Evolutionary conservation across 2,329 filamentous ascomycete species (phyloP), one percentile per base, ranked within the genome.

Genomic region (Cryphonectria japonica): DNA sequence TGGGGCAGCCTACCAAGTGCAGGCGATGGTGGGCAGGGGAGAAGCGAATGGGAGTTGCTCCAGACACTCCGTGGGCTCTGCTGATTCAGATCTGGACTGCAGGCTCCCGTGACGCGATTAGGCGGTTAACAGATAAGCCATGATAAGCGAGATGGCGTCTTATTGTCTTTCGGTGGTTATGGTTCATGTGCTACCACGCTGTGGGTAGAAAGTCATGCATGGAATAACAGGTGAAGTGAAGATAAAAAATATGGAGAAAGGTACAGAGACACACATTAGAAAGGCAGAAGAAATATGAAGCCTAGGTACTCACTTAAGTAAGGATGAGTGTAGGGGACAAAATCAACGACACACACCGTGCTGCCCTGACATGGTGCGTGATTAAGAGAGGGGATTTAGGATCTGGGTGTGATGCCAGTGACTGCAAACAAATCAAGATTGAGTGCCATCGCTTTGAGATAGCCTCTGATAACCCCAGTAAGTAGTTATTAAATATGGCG

Each of bases 11-110:
- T 59, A 32, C 13, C 26, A 32, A 14, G 54, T 34, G 14, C n/a
- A 29, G 26, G 52, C 32, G 52, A 26, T 57, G 26, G 52, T 54
- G n/a, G 52, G 9, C 8, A 13, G 37, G 26, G 26, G 26, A 26
- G 37, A 29, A 32, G 32, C 54, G 54, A 32, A 59, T 59, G 14
- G 13, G 54, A 32, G 26, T 32, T 32, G 54, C 16, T 59, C 29
- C 54, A 59, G 54, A 32, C 13, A 32, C 54, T 59, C 26, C 54
- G 46, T 59, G 54, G 54, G 54, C 46, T n/a, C 19, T 59, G 54
- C 54, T 59, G 54, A 59, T 59, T 59, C 54, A 59, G 54, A 59
- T 16, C 54, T 59, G 54, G 54, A 32, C 54, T 59, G 54, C 54
- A 59, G 26, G 54, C 14, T 59, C 54, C 29, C 29, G 54, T 11